Percentiles rank a stretch among this genome's conserved stretches.
These are phyloP conservation scores for Scheffersomyces insectosa DNA, from an alignment of 1,139 yeast species.

Conservation along the genomic window DNA sequence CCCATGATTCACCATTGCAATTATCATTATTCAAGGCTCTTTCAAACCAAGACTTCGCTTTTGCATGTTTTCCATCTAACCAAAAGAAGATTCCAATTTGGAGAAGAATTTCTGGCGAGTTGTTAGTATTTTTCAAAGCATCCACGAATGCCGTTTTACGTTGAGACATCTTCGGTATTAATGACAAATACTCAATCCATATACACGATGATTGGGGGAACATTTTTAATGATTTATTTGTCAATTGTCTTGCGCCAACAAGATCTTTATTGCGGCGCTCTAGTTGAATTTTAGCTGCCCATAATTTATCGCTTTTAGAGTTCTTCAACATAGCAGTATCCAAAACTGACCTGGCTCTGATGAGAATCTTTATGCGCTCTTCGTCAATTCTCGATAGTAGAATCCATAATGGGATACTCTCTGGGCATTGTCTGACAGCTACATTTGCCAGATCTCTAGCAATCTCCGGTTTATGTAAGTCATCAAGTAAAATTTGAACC, in stretches of 20 bases:
- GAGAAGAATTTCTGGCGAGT: slow-evolving; percentile 57
- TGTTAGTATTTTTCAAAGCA: slow-evolving; percentile 69
- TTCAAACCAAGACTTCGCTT: slow-evolving; percentile 76
- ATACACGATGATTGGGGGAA: slow-evolving; percentile 60
- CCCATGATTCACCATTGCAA: slow-evolving; percentile 76
- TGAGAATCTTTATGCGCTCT: slow-evolving; percentile 32
- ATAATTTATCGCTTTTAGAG: slow-evolving; percentile 51
- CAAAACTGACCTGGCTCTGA: slow-evolving; percentile 70
- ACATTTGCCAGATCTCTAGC: slow-evolving; percentile 51
- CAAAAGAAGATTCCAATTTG: slow-evolving; percentile 72
- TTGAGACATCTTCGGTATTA: slow-evolving; percentile 54
- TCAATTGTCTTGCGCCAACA: slow-evolving; percentile 54
- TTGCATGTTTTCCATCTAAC: slow-evolving; percentile 62
- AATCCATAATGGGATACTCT: slow-evolving; percentile 55
- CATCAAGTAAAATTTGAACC: slow-evolving; percentile 50
- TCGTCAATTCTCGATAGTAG: slow-evolving; percentile 53
- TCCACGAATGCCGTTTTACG: slow-evolving; percentile 68
- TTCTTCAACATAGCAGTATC: slow-evolving; percentile 65
- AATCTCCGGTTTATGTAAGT: slow-evolving; percentile 21
- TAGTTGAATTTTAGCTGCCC: slow-evolving; percentile 59
- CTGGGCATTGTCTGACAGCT: slow-evolving; percentile 53
- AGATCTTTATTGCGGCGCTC: slow-evolving; percentile 55
- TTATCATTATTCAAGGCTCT: slow-evolving; percentile 56
- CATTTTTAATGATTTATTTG: slow-evolving; percentile 60
- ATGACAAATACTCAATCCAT: slow-evolving; percentile 61